Base-by-base conservation (phyloP, 2,329 filamentous ascomycete genomes). In the Botryotinia convoluta region DNA sequence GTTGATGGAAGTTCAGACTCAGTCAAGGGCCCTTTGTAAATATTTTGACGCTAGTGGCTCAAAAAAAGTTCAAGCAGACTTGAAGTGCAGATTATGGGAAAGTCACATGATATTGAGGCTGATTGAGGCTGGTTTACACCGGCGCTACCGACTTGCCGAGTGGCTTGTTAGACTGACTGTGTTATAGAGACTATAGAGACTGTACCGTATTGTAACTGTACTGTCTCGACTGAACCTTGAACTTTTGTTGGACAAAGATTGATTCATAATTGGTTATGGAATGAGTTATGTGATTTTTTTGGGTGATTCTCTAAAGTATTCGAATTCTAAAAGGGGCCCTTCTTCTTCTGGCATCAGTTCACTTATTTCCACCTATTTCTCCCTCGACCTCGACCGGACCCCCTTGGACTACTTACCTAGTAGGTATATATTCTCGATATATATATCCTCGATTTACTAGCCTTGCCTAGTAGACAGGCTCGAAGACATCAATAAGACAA, bases 51-150 rank as follows among this genome's bases (percentile, higher is more conserved):
- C 59, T 63, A 71, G 62, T 54, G 45, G 29, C 20, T 57, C 32
- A 54, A 72, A 69, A 72, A 72, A 72, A 60, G 71, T 69, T 69
- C 63, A 44, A 32, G 35, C 44, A 59, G 57, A 57, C 14, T 44
- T 60, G 57, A 42, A 42, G 1, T 29, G n/a, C 10, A 20, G 29
- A 42, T 62, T 68, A 68, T 29, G 35, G 18, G 14, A 4, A 54
- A 14, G 45, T 68, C 65, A 68, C 65, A 57, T 68, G 65, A 68
- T 67, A 16, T 9, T 37, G 7, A 29, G 26, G 16, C n/a, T 44
- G 51, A 14, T 29, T n/a, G 59, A 37, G 54, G 54, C n/a, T 59
- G 59, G 10, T 26, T 26, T 4, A 37, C 5, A 37, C 32, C 59
- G 59, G 39, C 59, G 8, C 29, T 7, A 10, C 59, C 22, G 57